Evolutionary conservation across 352 stramenopile genomes (phyloP), one percentile per base, ranked within the genome.

Genomic region (Thalassiosira exigua): DNA sequence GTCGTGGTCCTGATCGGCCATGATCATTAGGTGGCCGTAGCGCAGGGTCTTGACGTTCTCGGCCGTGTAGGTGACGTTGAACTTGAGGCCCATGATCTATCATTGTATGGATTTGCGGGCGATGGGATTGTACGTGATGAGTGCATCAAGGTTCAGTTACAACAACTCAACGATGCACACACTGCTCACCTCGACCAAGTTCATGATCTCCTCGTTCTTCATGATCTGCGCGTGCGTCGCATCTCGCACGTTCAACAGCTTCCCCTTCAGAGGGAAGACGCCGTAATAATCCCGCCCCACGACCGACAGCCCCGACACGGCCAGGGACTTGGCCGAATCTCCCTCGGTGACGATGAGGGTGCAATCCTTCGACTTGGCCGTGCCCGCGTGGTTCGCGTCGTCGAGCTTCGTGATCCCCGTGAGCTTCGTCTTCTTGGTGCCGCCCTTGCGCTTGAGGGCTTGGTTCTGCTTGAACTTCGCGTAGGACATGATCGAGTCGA

Each of bases 211-310:
- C 82, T 98, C 96, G 82, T 99, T 99, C 74, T 98, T 98, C 67
- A 98, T 88, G 59, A 99, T 98, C 75, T 99, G 96, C 2, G 89
- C 84, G 74, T 98, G 93, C n/a, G 93, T 97, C 33, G 97, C 97
- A 92, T 99, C 98, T 19, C 98, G 96, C 30, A 99, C 98, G 80
- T 99, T 99, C 17, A 99, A 87, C 51, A 98, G 94, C 84, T 99
- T 99, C 41, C 97, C 97, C 52, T 98, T 98, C 21, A 99, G 88
- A 21, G 98, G 98, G 72, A 99, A 99, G 0, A 99, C 97, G 26
- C 98, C 98, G 77, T 98, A 99, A 61, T 95, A 95, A 67, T 99
- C 97, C 22, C 98, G 93, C 3, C 98, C 98, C 33, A 99, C 95
- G 29, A 99, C 96, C 3, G 96, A 96, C 4, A 99, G 87, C 4